phyloP scores from a whole-genome alignment of 768 basidiomycete genomes.

The Phanerochaete carnosa region DNA sequence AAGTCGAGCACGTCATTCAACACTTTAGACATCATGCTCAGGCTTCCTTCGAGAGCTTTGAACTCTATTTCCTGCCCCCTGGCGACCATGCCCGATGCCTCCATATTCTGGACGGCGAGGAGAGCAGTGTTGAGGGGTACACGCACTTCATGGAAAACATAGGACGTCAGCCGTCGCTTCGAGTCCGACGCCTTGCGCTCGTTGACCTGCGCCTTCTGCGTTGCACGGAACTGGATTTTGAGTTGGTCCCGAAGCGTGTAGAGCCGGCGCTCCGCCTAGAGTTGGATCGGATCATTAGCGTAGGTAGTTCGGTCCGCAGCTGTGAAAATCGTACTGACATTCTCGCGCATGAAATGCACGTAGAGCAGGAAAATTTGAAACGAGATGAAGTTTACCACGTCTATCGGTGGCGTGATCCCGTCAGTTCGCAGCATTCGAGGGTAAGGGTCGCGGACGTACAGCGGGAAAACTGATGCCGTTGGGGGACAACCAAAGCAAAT shows the following conservation, averaged over 20 bases:
- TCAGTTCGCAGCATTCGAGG: not conserved
- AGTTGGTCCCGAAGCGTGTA: conserved; percentile 51
- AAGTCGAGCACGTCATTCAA: conserved; percentile 81
- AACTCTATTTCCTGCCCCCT: conserved; percentile 86
- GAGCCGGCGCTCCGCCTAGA: conserved; percentile 41
- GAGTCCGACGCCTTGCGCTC: conserved; percentile 75
- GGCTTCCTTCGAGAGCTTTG: conserved; percentile 76
- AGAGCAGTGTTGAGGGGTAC: conserved; percentile 81
- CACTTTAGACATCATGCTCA: conserved; percentile 89
- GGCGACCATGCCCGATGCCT: conserved; percentile 68
- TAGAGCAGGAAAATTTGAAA: conserved; percentile 85
- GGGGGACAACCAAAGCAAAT: conserved; percentile 3
- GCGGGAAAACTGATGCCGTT: not conserved
- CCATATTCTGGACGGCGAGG: conserved; percentile 90
- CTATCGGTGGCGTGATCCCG: conserved; percentile 25
- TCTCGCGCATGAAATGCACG: conserved; percentile 47
- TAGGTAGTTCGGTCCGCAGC: not conserved
- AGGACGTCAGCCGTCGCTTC: conserved; percentile 78
- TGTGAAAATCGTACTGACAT: conserved; percentile 24
- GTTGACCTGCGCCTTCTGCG: conserved; percentile 58
- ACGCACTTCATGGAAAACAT: conserved; percentile 62
- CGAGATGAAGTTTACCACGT: conserved; percentile 67
- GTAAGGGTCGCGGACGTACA: not conserved
- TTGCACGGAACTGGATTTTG: conserved; percentile 51
- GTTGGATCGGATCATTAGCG: not conserved